Evolutionary conservation across 2,329 filamentous ascomycete genomes (phyloP), one percentile per base, ranked within the genome.

Genomic region (Mycosphaerella sp.): DNA sequence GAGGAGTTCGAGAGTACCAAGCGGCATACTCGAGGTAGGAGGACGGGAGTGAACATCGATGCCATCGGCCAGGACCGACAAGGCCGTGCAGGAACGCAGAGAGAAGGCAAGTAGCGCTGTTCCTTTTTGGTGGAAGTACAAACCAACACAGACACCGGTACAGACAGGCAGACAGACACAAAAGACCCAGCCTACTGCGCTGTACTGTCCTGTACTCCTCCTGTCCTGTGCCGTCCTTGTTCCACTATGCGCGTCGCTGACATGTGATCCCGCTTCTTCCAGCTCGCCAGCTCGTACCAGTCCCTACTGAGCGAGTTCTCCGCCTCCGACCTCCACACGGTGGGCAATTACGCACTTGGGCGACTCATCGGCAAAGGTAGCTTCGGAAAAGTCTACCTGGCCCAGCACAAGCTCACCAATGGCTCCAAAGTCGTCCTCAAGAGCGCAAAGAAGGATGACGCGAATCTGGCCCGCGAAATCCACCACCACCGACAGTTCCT

Each of bases 381-480:
- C 60, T 98, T 98, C 73, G 93, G 93, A 66, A 97, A 96, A 74
- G 93, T 98, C 66, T 98, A 98, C 72, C 80, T 98, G 55, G 93
- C 92, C 55, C 84, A 85, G 44, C 93, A 98, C 73, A 97, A 96
- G 73, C 89, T 98, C 72, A 97, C 89, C 67, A 96, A 96, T 83
- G 92, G 91, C 67, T 95, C 91, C 69, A 97, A 96, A 83, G 93
- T 98, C 65, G 93, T 98, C 36, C 88, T 98, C 74, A 98, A 98
- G 74, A 96, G 91, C 57, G 93, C 93, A 59, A 92, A 93, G 70
- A 96, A 95, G 72, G 86, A 91, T 69, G 93, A 98, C 72, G 83
- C 89, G 51, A 98, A 98, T 70, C 84, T 98, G 46, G 92, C 92
- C 12, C 87, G 93, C 64, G 93, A 98, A 72, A 98, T 98, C 64